Conservation (phyloP, 2,329 filamentous ascomycete species). For the Ilyonectria robusta region DNA sequence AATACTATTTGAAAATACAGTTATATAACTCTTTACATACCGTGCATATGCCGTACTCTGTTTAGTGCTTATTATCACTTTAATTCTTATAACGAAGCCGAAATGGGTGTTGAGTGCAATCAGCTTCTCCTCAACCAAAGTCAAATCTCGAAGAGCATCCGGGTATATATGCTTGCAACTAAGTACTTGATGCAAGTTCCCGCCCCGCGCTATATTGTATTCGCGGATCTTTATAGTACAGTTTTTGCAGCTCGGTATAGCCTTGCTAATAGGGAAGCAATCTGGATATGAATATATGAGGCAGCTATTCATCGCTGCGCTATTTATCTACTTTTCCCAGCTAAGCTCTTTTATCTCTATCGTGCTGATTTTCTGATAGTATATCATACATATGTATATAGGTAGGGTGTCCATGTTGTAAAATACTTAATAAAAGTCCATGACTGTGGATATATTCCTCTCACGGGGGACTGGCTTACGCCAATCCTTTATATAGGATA, state of each 20-base stretch:
- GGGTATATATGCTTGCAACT: no score
- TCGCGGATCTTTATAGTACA: conserved; percentile 3
- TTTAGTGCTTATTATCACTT: no score
- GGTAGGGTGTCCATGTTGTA: conserved; percentile 6
- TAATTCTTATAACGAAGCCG: no score
- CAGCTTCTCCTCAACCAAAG: no score
- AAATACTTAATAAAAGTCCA: neutral
- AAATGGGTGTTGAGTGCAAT: no score
- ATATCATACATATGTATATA: conserved; percentile 3
- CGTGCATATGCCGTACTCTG: neutral
- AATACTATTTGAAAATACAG: conserved; percentile 18
- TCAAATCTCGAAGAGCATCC: no score
- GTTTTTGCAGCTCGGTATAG: neutral
- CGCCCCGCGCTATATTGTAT: neutral
- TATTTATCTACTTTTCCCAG: neutral
- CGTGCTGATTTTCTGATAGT: conserved; percentile 11
- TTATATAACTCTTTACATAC: conserved; percentile 16
- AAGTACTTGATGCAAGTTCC: no score
- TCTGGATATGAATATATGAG: neutral
- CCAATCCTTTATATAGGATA: neutral
- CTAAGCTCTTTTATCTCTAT: no score
- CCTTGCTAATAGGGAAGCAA: neutral
- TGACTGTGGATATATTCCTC: conserved; percentile 14
- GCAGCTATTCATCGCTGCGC: neutral
- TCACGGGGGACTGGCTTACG: conserved; percentile 4